Base-by-base conservation (phyloP, 2,329 filamentous ascomycete genomes). In the Nemania sp. region DNA sequence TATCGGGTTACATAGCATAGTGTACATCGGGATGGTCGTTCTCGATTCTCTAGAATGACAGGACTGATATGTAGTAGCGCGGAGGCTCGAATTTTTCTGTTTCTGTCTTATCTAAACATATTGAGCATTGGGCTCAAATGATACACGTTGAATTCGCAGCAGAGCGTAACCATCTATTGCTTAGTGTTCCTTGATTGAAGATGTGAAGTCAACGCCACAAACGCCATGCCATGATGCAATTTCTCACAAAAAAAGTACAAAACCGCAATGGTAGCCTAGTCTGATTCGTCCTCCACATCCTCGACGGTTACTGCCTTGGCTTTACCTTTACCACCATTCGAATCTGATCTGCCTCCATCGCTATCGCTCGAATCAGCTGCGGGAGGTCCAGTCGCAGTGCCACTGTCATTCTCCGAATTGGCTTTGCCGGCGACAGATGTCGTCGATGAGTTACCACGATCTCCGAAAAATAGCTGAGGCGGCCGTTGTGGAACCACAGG, bases 401-500 rank as follows among this genome's bases (percentile, higher is more conserved):
- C 17, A 46, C 19, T 50, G 15, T 59, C 39, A 52, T 28, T 50
- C 49, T 53, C 37, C 45, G 19, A 23, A 28, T 41, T 40, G 7
- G 36, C 14, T 20, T 51, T 43, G 23, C n/a, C 49, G 12, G 41
- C 17, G 17, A 41, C 7, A 50, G 49, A 26, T n/a, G 59, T 40
- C 14, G 61, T 46, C 12, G 59, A 56, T 1, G 57, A 54, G 33
- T 49, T 44, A 9, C 53, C 53, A 46, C 68, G 68, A 42, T 65
- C 70, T 14, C 68, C 68, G 51, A 80, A 80, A n/a, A 53, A 37
- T 0, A 81, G 67, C 61, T 80, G 80, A 14, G 77, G 72, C 2
- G 76, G 68, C 80, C 80, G 82, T 52, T 75, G 77, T 5, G 79
- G 79, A 53, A 75, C 64, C 19, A 77, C 64, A 14, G 78, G 77